Percentiles rank a stretch among this genome's conserved stretches.
These are phyloP conservation scores for Xanthoconium separans DNA, from an alignment of 1,284 basidiomycete species.

Conservation along the genomic window DNA sequence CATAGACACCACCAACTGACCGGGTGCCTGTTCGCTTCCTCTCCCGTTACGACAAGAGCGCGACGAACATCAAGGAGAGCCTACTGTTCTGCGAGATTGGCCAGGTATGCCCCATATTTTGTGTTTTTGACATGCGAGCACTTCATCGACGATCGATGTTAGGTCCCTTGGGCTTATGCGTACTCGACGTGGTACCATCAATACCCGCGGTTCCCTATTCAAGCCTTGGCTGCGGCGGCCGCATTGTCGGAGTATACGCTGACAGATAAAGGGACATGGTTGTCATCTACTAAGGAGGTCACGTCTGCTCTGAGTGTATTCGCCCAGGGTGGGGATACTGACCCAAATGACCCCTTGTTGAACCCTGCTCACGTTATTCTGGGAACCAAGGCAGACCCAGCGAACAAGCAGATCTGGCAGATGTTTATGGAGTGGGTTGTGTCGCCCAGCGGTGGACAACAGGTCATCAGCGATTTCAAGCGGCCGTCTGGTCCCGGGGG, in stretches of 20 bases:
- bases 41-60: conserved; percentile 53
- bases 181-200: conserved; percentile 58
- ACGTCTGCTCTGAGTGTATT: conserved; percentile 36
- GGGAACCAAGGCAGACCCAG: conserved; percentile 22
- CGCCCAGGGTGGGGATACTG: conserved; percentile 37
- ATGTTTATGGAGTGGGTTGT: conserved; percentile 45
- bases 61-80: conserved; percentile 56
- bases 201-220: conserved; percentile 46
- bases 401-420: conserved; percentile 27
- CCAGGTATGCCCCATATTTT: conserved; percentile 34
- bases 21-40: conserved; percentile 46
- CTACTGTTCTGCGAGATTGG: conserved; percentile 46
- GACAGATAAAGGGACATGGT: conserved; percentile 46
- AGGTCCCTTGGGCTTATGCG: conserved; percentile 51
- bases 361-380: conserved; percentile 45
- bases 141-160: not conserved
- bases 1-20: conserved; percentile 18
- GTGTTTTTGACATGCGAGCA: not conserved
- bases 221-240: conserved; percentile 46
- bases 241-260: conserved; percentile 48
- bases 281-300: conserved; percentile 37
- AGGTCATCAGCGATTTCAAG: conserved; percentile 39
- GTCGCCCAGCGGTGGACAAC: conserved; percentile 39
- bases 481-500: conserved; percentile 19
- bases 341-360: conserved; percentile 38